Evolutionary conservation across 139 green algal genomes (phyloP), one percentile per base, ranked within the genome.

Genomic region (Astrephomene gubernaculifera): DNA sequence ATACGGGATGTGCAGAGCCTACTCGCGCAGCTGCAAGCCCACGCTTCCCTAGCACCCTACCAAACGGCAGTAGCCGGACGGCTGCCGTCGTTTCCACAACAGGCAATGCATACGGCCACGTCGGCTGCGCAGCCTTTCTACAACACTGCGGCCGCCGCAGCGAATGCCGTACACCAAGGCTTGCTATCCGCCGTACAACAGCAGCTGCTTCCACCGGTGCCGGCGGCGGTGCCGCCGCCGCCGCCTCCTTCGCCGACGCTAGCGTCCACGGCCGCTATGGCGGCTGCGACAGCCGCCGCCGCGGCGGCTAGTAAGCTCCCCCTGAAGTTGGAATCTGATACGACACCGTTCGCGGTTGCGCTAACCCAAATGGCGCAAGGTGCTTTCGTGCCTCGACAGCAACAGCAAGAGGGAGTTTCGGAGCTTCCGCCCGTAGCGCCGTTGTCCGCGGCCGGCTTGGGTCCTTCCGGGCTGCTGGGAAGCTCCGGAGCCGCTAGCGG

Each of bases 1-100:
- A 10, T 0, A 8, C 21, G 7, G 7, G 63, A 74, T 5, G 22
- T 84, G 27, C 29, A 45, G n/a, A 27, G 21, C 38, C 19, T 84
- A 17, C 61, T 84, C 9, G 60, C 63, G 24, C 78, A 84, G 78
- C 78, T 84, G 27, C 78, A 84, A 22, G 61, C 64, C 0, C 78
- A 84, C 39, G 63, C 78, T 4, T 84, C 78, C 22, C 61, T 84
- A n/a, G 43, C 44, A 10, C n/a, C 43, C 0, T 64, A 67, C 44
- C 43, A 35, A 41, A 21, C 31, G 21, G 6, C 63, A 0, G 1
- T 31, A 1, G 12, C 61, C 0, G 78, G 78, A 7, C 2, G 38
- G 31, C 33, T 43, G 19, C 63, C 78, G 5, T 53, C 7, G 10
- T 84, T 84, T 33, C 22, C 78, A 9, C 78, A 84, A 25, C 78